Evolutionary conservation across 306 rosid species (phyloP).

Genomic region (Phaseolus lunatus): DNA sequence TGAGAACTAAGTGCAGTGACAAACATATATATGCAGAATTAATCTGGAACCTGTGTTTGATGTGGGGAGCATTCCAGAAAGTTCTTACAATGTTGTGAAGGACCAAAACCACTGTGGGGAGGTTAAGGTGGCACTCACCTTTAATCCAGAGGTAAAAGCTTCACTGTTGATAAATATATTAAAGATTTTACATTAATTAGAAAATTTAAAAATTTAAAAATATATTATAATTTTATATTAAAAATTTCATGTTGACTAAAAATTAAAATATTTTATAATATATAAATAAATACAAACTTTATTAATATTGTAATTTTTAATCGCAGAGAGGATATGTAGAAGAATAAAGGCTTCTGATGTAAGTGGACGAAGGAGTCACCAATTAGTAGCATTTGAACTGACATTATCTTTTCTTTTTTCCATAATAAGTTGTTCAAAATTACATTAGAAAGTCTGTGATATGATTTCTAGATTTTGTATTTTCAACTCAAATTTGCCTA

Average conservation of each 20-base stretch:
- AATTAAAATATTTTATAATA: too few relatives aligned
- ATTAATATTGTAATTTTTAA: not conserved
- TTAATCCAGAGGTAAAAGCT: slow-evolving; percentile 50
- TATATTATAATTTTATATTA: too few relatives aligned
- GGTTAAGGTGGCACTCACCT: slow-evolving; percentile 48
- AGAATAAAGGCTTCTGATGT: not conserved
- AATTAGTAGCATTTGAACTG: not conserved
- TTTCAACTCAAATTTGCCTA: too few relatives aligned
- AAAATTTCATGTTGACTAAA: too few relatives aligned
- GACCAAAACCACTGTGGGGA: slow-evolving; percentile 48
- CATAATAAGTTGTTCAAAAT: not conserved
- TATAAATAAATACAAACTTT: too few relatives aligned
- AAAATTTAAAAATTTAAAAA: too few relatives aligned
- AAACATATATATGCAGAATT: slow-evolving; percentile 35
- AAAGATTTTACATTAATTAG: too few relatives aligned
- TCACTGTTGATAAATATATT: too few relatives aligned
- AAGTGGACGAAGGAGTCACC: not conserved
- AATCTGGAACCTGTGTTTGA: slow-evolving; percentile 42
- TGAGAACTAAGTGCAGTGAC: too few relatives aligned
- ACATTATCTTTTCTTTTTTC: not conserved
- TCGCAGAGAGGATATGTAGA: slow-evolving; percentile 5
- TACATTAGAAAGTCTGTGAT: too few relatives aligned
- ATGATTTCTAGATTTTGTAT: too few relatives aligned
- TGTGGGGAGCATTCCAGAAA: slow-evolving; percentile 42
- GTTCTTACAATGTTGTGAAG: slow-evolving; percentile 52